A percentile compares a stretch with the other conserved stretches of the same genome.
These are phyloP conservation scores for Blastomyces silverae DNA, from an alignment of 2,329 filamentous ascomycete genomes.

Conservation along the genomic window DNA sequence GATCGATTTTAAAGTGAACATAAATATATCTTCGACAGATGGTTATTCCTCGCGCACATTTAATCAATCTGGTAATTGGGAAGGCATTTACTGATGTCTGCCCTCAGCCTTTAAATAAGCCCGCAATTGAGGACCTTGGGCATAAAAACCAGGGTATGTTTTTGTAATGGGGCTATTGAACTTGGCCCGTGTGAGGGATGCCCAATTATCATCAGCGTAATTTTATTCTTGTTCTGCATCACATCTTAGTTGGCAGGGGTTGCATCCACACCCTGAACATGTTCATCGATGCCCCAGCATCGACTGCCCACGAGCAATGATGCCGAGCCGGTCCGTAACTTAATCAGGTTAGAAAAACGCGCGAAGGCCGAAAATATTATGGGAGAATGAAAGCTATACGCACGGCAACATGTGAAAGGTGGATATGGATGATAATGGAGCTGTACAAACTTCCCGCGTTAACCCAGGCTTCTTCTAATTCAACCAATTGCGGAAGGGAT, in stretches of 20 bases:
- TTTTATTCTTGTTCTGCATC: neutral
- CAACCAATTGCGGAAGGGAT: neutral
- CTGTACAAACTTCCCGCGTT: neutral
- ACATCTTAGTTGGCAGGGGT: neutral
- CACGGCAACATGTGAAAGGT: neutral
- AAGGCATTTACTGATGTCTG: neutral
- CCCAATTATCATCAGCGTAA: neutral
- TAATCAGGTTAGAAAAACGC: neutral
- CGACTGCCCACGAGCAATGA: neutral
- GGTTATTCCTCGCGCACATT: neutral
- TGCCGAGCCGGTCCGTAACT: neutral
- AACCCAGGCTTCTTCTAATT: neutral
- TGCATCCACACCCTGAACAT: neutral
- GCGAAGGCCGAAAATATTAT: neutral
- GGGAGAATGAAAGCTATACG: neutral
- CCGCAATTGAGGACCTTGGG: constrained; percentile 3
- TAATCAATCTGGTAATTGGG: neutral
- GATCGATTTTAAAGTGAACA: neutral
- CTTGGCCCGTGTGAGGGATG: neutral
- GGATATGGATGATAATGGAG: neutral
- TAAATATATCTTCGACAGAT: neutral
- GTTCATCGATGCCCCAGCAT: neutral
- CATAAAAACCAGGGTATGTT: neutral
- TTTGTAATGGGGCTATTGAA: neutral
- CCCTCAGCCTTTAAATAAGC: neutral